Base-by-base conservation (phyloP, 345 rosid genomes). In the Sonneratia alba region DNA sequence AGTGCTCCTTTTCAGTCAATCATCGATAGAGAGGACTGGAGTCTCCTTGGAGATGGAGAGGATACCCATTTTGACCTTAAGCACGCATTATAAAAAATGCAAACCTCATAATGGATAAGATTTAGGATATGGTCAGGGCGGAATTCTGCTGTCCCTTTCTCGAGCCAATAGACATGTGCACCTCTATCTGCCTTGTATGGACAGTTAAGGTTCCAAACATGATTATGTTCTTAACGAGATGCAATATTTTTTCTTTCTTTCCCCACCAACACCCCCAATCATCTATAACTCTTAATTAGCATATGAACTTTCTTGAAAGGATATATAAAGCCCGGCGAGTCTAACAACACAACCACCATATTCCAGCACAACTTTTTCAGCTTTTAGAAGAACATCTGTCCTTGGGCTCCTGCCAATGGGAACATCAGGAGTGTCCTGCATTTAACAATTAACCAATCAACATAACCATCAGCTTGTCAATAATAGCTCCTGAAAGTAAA, bases 311-410 rank as follows among this genome's bases (percentile, higher is more conserved):
- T 7, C 48, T 36, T n/a, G 37, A 77, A 85, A 95, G 99, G 99
- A 95, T 95, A 95, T 95, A 78, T 95, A 92, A 65, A 95, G 97
- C 77, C 97, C 97, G 69, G 96, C 97, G 79, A 95, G 79, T 88
- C 97, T 79, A 79, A 92, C 78, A 67, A 89, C 92, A 75, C 83
- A 88, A 45, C 99, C 99, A 22, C 86, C 93, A 68, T 78, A 76
- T 64, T 92, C 96, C 75, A 88, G 69, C 72, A 88, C 92, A 51
- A 85, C 87, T 63, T 85, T 73, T 81, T 95, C 99, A 36, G 97
- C 96, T 73, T 80, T 89, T 71, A 95, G 74, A 80, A 95, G 96
- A 68, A 87, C 84, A 71, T 92, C 99, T 4, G 96, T 84, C 80
- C 92, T 82, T 24, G 97, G 93, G 83, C 93, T 92, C 83, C 88